Conservation (phyloP, 495 filamentous ascomycete genomes). For the Amniculicola lignicola region DNA sequence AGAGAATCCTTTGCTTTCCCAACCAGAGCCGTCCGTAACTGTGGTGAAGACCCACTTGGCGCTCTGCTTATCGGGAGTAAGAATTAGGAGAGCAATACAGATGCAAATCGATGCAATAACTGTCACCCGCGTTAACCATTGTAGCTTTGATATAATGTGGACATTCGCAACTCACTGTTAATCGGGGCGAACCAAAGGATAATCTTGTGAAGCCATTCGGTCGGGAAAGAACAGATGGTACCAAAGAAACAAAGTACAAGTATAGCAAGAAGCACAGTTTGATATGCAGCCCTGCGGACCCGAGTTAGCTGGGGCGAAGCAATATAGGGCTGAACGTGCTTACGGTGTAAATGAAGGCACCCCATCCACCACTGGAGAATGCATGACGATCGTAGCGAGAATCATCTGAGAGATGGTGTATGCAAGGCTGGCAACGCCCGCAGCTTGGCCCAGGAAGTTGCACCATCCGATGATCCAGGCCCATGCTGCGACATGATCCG, state of each 20-base stretch:
- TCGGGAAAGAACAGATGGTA: constrained; percentile 63
- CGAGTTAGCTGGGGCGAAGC: constrained; percentile 5
- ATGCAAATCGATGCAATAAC: constrained; percentile 51
- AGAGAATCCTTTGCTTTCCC: constrained; percentile 62
- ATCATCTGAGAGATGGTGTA: constrained; percentile 68
- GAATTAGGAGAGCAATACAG: constrained; percentile 57
- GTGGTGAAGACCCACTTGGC: constrained; percentile 63
- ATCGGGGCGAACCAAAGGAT: constrained; percentile 72
- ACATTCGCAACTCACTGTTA: constrained; percentile 50
- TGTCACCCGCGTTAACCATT: constrained; percentile 4
- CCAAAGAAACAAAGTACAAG: constrained; percentile 57
- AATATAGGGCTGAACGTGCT: constrained; percentile 31
- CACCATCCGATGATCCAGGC: constrained; percentile 62
- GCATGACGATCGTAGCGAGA: constrained; percentile 63
- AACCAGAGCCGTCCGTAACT: constrained; percentile 58
- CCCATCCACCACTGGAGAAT: constrained; percentile 44
- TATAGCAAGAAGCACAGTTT: constrained; percentile 63
- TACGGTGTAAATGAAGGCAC: constrained; percentile 48
- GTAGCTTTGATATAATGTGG: background rate
- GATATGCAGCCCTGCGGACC: constrained; percentile 51
- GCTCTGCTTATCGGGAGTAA: constrained; percentile 57
- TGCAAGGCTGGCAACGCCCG: constrained; percentile 62
- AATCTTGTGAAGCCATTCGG: constrained; percentile 59
- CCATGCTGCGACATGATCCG: constrained; percentile 47
- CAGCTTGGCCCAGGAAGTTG: constrained; percentile 64